These are phyloP conservation scores for Trichoderma arundinaceum DNA, from an alignment of 2,329 filamentous ascomycete species.

Conservation along the genomic window DNA sequence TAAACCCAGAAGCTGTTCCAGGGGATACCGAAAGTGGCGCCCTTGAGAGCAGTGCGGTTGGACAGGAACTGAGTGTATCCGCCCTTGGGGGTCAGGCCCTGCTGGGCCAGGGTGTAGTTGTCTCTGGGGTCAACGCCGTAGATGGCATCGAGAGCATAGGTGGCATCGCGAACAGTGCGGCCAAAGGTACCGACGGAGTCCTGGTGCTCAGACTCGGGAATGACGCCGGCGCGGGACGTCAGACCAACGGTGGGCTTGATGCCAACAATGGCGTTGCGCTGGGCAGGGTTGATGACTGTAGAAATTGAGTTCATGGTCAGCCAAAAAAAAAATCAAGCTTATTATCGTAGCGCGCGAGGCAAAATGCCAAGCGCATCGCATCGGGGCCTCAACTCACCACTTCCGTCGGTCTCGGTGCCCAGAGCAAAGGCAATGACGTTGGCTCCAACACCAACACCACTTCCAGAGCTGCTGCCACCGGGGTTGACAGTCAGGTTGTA, in stretches of 20 bases:
- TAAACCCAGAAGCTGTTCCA: constrained; percentile 74
- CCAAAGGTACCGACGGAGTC: constrained; percentile 73
- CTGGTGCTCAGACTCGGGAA: constrained; percentile 71
- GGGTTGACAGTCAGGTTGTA: constrained; percentile 74
- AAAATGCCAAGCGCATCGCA: neutral
- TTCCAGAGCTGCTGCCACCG: constrained; percentile 71
- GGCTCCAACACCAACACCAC: constrained; percentile 66
- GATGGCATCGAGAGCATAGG: constrained; percentile 69
- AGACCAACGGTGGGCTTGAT: constrained; percentile 78
- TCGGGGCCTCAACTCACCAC: constrained; percentile 47
- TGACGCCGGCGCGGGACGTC: constrained; percentile 66
- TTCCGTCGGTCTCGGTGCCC: constrained; percentile 77
- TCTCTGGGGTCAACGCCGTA: constrained; percentile 67
- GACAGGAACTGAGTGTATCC: constrained; percentile 65
- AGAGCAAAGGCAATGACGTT: constrained; percentile 69
- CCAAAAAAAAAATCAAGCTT: neutral
- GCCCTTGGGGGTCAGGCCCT: constrained; percentile 56
- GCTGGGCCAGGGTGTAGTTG: constrained; percentile 67
- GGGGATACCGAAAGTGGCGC: constrained; percentile 71
- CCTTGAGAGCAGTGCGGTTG: constrained; percentile 59
- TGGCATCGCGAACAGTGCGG: constrained; percentile 71
- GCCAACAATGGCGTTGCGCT: constrained; percentile 71
- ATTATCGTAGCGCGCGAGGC: neutral
- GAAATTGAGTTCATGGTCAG: neutral
- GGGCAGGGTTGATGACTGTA: constrained; percentile 71